These are phyloP conservation scores for Blastosporella zonata DNA, from an alignment of 1,284 basidiomycete genomes.

Conservation along the genomic window DNA sequence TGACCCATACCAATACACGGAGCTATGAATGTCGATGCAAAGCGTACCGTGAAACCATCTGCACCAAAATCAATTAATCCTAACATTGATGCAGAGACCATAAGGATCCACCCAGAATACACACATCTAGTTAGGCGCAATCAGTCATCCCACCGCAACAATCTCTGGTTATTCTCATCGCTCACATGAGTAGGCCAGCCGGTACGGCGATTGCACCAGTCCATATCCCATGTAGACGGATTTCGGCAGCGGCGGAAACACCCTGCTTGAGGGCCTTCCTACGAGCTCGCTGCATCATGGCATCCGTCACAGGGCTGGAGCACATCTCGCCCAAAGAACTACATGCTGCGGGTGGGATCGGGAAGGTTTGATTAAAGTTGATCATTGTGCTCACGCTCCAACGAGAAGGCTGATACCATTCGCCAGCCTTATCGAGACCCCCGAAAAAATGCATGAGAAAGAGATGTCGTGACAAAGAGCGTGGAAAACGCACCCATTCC, in stretches of 20 bases:
- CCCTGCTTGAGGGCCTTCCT: constrained; percentile 24
- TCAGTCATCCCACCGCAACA: neutral
- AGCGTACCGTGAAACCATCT: constrained; percentile 34
- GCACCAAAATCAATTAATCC: neutral
- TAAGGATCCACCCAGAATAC: constrained; percentile 1
- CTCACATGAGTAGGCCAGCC: constrained; percentile 32
- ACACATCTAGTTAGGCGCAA: constrained; percentile 16
- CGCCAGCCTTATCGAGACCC: constrained; percentile 23
- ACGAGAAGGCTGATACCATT: constrained; percentile 34
- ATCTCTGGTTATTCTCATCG: neutral
- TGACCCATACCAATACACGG: constrained; percentile 37
- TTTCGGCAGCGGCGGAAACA: constrained; percentile 26
- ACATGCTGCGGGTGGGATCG: neutral
- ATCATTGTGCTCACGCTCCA: constrained; percentile 26
- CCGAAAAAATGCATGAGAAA: neutral
- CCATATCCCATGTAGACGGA: constrained; percentile 35
- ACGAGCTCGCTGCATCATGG: constrained; percentile 32
- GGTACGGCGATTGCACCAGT: constrained; percentile 33
- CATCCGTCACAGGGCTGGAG: constrained; percentile 33
- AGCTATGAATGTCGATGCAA: constrained; percentile 29
- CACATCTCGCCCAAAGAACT: constrained; percentile 32
- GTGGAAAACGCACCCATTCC: constrained; percentile 25
- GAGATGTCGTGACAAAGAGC: neutral
- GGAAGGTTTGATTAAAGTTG: neutral
- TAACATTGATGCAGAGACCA: neutral